A percentile compares a stretch with the other conserved stretches of the same genome.
Conservation (phyloP, 306 rosid species). For the Quercus glauca region DNA sequence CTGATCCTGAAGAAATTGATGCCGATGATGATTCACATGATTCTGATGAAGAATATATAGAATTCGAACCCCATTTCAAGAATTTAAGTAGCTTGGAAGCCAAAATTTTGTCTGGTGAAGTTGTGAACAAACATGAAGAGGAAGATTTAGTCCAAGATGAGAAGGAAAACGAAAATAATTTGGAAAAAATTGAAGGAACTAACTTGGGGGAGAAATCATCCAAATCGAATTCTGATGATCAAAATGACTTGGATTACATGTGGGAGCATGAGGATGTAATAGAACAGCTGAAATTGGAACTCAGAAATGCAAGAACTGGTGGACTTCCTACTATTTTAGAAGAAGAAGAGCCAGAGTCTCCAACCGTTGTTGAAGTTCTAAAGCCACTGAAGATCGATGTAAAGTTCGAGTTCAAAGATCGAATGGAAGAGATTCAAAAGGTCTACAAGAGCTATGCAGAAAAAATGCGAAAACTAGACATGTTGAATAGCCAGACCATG, state of each 20-base stretch:
- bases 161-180: neutral
- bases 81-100: constrained; percentile 9
- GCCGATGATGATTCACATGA: neutral
- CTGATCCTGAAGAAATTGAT: neutral
- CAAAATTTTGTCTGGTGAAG: constrained; percentile 8
- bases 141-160: constrained; percentile 23
- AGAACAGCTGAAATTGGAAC: constrained; percentile 65
- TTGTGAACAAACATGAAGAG: constrained; percentile 1
- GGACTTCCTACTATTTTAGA: constrained; percentile 78
- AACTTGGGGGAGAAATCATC: constrained; percentile 19
- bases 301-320: constrained; percentile 65
- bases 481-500: constrained; percentile 79
- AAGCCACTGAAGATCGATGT: constrained; percentile 53
- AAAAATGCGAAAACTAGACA: constrained; percentile 76
- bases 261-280: constrained; percentile 77
- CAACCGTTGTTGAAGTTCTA: constrained; percentile 30
- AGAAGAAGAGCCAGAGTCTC: constrained; percentile 39
- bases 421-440: constrained; percentile 56
- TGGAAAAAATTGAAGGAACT: constrained; percentile 26
- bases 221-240: constrained; percentile 27
- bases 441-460: constrained; percentile 62
- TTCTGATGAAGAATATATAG: constrained; percentile 41
- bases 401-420: constrained; percentile 52
- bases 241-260: constrained; percentile 33
- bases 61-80: constrained; percentile 36